Base-by-base conservation (phyloP, 208 protist genomes). In the Endotrypanum monterogeii region DNA sequence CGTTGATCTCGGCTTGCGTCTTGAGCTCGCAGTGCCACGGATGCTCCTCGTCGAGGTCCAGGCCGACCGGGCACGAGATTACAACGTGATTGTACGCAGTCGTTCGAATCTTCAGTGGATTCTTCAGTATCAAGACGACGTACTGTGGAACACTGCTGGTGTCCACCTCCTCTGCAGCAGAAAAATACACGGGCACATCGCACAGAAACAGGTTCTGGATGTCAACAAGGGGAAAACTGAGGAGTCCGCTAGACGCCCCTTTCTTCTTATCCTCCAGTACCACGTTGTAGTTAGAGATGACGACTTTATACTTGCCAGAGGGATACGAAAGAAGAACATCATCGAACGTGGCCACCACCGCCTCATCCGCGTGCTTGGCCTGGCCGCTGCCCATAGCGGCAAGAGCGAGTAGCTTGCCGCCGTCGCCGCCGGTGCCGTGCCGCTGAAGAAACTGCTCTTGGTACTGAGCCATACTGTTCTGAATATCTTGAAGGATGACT, bases 201-300 rank as follows among this genome's bases (percentile, higher is more conserved):
- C 92, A 97, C 4, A 97, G 80, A 50, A 92, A 97, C 30, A 95
- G 12, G 50, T 92, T 86, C 56, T 88, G 62, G 35, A 97, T 84
- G 76, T 95, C 84, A 0, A 79, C 78, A 23, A 97, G 78, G 0
- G 89, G 86, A n/a, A 95, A 76, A 0, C 82, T 82, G 3, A 84
- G 62, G 20, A 93, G 74, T 35, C 78, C 85, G 67, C 83, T 63
- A 8, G 84, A 71, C 4, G 81, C 58, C 28, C 74, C 73, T 37
- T 88, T 92, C 72, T 84, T 83, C 77, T 92, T 97, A 58, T 94
- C 89, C 84, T 93, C 87, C 37, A 97, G 73, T 18, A 91, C 81
- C 28, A 95, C 76, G 54, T 85, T 82, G 79, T 92, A 90, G 74
- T 97, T 97, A 3, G 90, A 92, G 48, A 97, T 65, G 54, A 89